Conservation (phyloP, 139 green algal genomes). For the Pleodorina starrii region DNA sequence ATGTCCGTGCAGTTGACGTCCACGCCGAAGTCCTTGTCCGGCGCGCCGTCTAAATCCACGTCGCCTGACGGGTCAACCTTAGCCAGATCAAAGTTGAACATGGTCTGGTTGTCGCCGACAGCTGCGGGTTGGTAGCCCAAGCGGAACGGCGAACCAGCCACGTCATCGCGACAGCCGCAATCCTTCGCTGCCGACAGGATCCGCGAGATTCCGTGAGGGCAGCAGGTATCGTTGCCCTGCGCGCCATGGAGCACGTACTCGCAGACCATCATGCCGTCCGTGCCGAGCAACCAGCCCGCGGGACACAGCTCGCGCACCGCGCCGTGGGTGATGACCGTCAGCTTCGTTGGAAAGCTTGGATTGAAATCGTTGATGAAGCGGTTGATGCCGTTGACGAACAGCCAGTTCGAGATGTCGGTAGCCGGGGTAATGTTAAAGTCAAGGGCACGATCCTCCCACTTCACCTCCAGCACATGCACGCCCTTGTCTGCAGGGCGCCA, state of each 20-base stretch:
- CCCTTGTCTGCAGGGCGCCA: slow-evolving; percentile 47
- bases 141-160: slow-evolving; percentile 55
- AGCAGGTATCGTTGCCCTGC: slow-evolving; percentile 56
- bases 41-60: background rate
- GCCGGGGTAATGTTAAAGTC: slow-evolving; percentile 53
- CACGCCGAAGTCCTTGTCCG: slow-evolving; percentile 1
- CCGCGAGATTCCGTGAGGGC: slow-evolving; percentile 50
- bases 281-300: slow-evolving; percentile 33
- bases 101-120: background rate
- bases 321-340: slow-evolving; percentile 43
- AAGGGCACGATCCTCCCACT: slow-evolving; percentile 54
- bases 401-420: slow-evolving; percentile 58
- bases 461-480: slow-evolving; percentile 49
- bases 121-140: slow-evolving; percentile 42
- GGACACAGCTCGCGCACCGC: slow-evolving; percentile 62
- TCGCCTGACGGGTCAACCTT: slow-evolving; percentile 25
- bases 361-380: slow-evolving; percentile 59
- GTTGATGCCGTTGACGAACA: slow-evolving; percentile 64
- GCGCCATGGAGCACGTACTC: slow-evolving; percentile 60
- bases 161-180: slow-evolving; percentile 62
- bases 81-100: slow-evolving; percentile 59
- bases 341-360: background rate
- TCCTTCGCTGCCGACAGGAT: background rate
- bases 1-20: slow-evolving; percentile 24
- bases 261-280: slow-evolving; percentile 9